Evolutionary conservation across 108 stramenopile genomes (phyloP), one percentile per base, ranked within the genome.

Genomic region (Pseudonitzschia delicatissima): DNA sequence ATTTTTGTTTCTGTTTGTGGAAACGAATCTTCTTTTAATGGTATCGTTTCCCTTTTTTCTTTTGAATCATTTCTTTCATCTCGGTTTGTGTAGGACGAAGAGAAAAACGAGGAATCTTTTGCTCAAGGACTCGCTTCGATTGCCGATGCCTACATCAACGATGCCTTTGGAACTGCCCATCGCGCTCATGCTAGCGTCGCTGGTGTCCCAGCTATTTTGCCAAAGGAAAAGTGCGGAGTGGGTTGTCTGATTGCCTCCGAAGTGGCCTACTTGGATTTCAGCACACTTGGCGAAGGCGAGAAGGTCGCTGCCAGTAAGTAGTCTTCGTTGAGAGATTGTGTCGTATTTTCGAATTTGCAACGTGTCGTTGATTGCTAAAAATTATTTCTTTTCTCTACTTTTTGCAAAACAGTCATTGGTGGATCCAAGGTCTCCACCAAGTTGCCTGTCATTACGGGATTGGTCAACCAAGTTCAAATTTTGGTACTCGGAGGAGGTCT

Each of bases 91-190:
- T 17, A 48, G 47, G 47, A 57, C 55, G 55, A 93, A 61, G 96
- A 97, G 73, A 77, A 72, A 27, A 88, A 88, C 81, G 81, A 85
- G 63, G 86, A 88, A 36, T 73, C 69, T 3, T 85, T 84, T 65
- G 79, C 66, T 32, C 15, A 69, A 64, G 33, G 36, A 13, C 71
- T 96, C 29, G 85, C 93, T 40, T 57, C 81, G 15, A 71, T 76
- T 70, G 81, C 77, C 55, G 88, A 98, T 69, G 76, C 68, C 49
- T 93, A 86, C 76, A 86, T 99, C 51, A 97, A 96, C 74, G 99
- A 99, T 77, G 99, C 99, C 26, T 99, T 99, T 70, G 99, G 98
- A n/a, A 99, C 98, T n/a, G 88, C 91, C 23, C 99, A 99, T 79
- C 90, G 99, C 13, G 95, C 93, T 20, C 81, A 82, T 45, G 92